Base-by-base conservation (phyloP, 2,329 filamentous ascomycete genomes). In the Aspergillus bombycis region DNA sequence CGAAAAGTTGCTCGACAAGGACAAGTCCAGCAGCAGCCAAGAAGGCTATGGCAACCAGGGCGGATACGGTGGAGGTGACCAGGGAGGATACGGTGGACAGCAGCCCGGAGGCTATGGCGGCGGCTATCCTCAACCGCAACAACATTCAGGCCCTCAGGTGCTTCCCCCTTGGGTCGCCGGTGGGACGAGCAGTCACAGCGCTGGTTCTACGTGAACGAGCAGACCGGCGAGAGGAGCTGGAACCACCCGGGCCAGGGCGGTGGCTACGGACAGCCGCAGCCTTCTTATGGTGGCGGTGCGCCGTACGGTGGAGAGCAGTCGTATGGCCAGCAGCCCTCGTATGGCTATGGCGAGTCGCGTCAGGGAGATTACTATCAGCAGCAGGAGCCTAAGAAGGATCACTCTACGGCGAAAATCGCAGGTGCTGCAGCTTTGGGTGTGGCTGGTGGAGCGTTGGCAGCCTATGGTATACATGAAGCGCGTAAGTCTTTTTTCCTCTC, bases 191-290 rank as follows among this genome's bases (percentile, higher is more conserved):
- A 72, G 58, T 75, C 77, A 26, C 66, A 74, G 43, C 76, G 80
- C 67, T 83, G 78, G 74, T 69, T 79, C 70, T 84, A 78, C 72
- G 71, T 83, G 65, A 84, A 84, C 71, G 74, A 80, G 60, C 74
- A 82, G 67, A 83, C 76, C 26, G 81, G 81, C 45, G 75, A 82
- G 69, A 74, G 77, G 21, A 79, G 72, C 52, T 80, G 75, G 66
- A 72, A 81, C 34, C 71, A 73, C 54, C 80, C 80, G 11, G 70
- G 66, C 10, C 69, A 71, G 69, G 23, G 34, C 32, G 38, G 28
- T 41, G 54, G 30, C 52, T 21, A 10, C 23, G 28, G 52, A 2
- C 55, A 61, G 28, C 58, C 54, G 6, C 19, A 62, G 61, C 23
- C 45, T 12, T 55, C 62, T 4, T 66, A 69, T 19, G 71, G 68